A percentile compares a stretch with the other conserved stretches of the same genome.
Evolutionary conservation across 2,329 filamentous ascomycete genomes (phyloP).

Genomic region (Didymella pinodella): DNA sequence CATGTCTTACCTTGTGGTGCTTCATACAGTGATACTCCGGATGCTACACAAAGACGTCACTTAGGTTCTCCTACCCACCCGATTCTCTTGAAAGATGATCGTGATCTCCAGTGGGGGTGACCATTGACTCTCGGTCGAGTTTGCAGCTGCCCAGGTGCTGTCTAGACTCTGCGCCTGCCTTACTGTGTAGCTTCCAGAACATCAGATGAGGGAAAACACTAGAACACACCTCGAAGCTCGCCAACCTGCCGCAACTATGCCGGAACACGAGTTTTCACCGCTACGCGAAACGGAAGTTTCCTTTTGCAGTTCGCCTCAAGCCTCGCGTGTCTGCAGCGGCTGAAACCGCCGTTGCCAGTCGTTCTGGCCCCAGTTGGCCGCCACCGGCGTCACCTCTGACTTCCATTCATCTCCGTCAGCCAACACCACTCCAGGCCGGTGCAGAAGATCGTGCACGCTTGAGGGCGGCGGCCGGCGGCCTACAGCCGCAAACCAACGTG

Average conservation of each 20-base stretch:
- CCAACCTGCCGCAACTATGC: not conserved
- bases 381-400: constrained; percentile 6
- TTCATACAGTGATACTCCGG: not conserved
- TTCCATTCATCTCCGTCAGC: constrained; percentile 12
- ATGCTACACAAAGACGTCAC: not conserved
- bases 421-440: constrained; percentile 1
- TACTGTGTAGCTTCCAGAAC: not conserved
- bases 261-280: constrained; percentile 9
- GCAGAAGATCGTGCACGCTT: constrained; percentile 2
- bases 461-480: not conserved
- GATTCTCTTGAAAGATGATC: not conserved
- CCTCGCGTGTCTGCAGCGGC: constrained; percentile 3
- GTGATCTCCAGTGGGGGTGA: not conserved
- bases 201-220: constrained; percentile 8
- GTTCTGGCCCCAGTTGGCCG: constrained; percentile 4
- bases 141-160: constrained; percentile 6
- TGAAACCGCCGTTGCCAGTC: not conserved
- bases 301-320: constrained; percentile 1
- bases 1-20: constrained; percentile 3
- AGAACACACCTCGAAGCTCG: constrained; percentile 6
- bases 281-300: constrained; percentile 8
- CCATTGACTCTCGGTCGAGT: not conserved
- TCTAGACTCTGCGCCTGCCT: constrained; percentile 5
- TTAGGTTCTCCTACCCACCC: not conserved
- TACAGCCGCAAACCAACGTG: constrained; percentile 2